Base-by-base conservation (phyloP, 257 asterid species). In the Lantana camara region DNA sequence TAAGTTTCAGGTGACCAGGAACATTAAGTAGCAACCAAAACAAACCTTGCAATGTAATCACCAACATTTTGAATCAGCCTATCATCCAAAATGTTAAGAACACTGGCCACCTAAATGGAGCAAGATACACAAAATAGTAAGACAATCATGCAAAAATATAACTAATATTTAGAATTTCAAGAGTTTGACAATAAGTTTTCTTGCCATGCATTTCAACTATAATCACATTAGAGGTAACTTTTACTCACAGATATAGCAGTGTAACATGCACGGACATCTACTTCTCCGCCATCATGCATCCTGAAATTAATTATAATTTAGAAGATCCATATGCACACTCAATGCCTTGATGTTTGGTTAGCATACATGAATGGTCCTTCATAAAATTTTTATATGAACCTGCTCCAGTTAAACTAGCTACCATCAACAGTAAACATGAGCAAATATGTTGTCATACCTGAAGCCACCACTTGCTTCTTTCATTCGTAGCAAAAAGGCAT, bases 201-300 rank as follows among this genome's bases (percentile, higher is more conserved):
- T 57, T 35, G 55, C 23, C 19, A 45, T 21, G 66, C 23, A 46
- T 34, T 29, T 54, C 37, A 71, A 49, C 68, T 10, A 51, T 16
- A 27, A 34, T 27, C 41, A 56, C 13, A 45, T 44, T 41, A 57
- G 11, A 41, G 42, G 67, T 65, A 61, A 45, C 53, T 21, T 34
- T 45, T 57, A 83, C 99, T 81, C 81, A 94, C 99, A 51, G 99
- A 82, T 83, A 94, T 71, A 40, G 99, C 96, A 61, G 97, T 94
- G 80, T 90, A 94, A 79, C 99, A 88, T 54, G 97, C 96, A 38
- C 99, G 99, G 46, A 83, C 96, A 75, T 94, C 99, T 35, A 90
- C 45, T 78, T 94, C 99, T 60, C 99, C 99, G 20, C 97, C 99
- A 64, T 84, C 95, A 76, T 94, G 99, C 99, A 94, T 94, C 88